Base-by-base conservation (phyloP, 148 eudicot species). In the Mesembryanthemum crystallinum region DNA sequence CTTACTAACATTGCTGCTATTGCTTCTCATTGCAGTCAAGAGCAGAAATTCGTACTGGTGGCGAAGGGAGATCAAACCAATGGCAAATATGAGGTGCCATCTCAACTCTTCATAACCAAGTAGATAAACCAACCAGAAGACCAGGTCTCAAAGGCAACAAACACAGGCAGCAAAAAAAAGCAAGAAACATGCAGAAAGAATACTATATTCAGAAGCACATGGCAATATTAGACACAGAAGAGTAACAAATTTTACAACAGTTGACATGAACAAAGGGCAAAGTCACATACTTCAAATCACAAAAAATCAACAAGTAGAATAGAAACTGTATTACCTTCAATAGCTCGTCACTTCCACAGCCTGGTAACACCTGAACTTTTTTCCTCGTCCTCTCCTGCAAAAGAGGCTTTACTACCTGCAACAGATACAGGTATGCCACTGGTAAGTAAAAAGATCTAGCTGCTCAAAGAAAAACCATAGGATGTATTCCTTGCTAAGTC, bases 311-410 rank as follows among this genome's bases (percentile, higher is more conserved):
- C 9, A 52, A 52, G 57, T 20, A 15, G 21, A 52, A 52, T 20
- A 52, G 57, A 52, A 52, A 52, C n/a, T 51, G 37, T 29, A 23
- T 71, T 86, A 88, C 97, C 94, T 90, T 87, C 72, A 92, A 75
- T 55, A 92, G 73, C 15, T 92, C 94, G 52, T 92, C 94, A 76
- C 75, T 87, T 70, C 97, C 97, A 66, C 83, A 78, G 29, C 97
- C 94, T 39, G 89, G 70, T 74, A 92, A 85, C 71, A 92, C 94
- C 85, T 89, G 94, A 75, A 92, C 78, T 73, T 88, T 89, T 78
- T 87, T 92, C 80, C 92, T 82, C 21, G 97, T 92, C 84, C 97
- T 88, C 82, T 92, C 94, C 74, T 88, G 97, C 78, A 92, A 75
- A 79, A 92, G 94, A 54, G 97, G 97, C 82, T 76, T 92, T 81